These are phyloP conservation scores for Chlorella sp. DNA, from an alignment of 139 green algal species.

Conservation along the genomic window DNA sequence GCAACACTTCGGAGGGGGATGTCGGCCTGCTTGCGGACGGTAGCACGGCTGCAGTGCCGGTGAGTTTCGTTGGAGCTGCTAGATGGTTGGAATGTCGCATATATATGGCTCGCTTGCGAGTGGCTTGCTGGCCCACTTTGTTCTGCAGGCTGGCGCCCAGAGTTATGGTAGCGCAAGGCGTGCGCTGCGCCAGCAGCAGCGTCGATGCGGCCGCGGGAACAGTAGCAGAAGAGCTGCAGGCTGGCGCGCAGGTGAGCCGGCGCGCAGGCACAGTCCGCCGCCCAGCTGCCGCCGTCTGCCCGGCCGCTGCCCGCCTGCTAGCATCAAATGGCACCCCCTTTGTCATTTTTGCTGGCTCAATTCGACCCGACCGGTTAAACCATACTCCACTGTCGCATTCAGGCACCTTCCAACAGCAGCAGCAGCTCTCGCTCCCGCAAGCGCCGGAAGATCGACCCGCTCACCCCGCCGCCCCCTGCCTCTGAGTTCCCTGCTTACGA, in stretches of 20 bases:
- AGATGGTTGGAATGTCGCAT: not conserved
- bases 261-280: not conserved
- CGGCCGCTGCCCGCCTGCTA: not conserved
- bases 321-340: too few relatives aligned
- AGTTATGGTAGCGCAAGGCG: not conserved
- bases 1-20: not conserved
- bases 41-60: not conserved
- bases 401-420: too few relatives aligned
- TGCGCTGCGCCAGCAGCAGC: not conserved
- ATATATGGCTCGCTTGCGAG: too few relatives aligned
- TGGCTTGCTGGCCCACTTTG: not conserved
- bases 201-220: too few relatives aligned
- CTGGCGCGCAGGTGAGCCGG: too few relatives aligned
- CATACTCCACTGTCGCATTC: too few relatives aligned
- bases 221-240: not conserved
- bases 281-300: not conserved
- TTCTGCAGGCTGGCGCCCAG: not conserved
- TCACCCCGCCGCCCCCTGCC: constrained; percentile 24
- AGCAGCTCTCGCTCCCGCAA: not conserved
- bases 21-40: not conserved
- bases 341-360: too few relatives aligned
- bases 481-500: constrained; percentile 27
- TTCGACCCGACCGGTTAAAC: too few relatives aligned
- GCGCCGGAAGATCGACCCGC: constrained; percentile 18
- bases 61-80: not conserved